Evolutionary conservation across 2,329 filamentous ascomycete genomes (phyloP), one percentile per base, ranked within the genome.

Genomic region (Fusarium euwallaceae): DNA sequence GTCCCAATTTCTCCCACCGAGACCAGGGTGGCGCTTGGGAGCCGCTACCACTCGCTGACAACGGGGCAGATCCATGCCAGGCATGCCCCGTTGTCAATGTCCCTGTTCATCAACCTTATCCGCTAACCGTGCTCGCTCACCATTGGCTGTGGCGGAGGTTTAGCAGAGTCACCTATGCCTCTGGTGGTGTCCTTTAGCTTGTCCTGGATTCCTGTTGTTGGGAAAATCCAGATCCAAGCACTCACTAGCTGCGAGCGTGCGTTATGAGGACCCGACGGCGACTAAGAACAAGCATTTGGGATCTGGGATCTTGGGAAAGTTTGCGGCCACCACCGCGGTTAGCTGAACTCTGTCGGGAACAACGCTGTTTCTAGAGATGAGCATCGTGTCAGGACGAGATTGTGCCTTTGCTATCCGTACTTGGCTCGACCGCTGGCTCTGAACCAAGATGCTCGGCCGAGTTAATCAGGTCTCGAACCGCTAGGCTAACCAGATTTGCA

Each of bases 81-180:
- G 59, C 72, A 70, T 41, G 62, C 62, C 69, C 61, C 48, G 61
- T 71, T 61, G 61, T 73, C 51, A 36, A 37, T 4, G 59, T 34
- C 69, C 69, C 69, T 75, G 69, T 61, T 48, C 43, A 58, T 64
- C 73, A 75, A 75, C 72, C 70, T 75, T 75, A 75, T 75, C 69
- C 63, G 43, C 55, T 63, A 41, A 8, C 59, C 16, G 62, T 45
- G 29, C 24, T 24, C 24, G 56, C 39, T 29, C 55, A 12, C 34
- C 20, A 75, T 75, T 75, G 72, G 72, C n/a, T 60, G n/a, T 20
- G 12, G n/a, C 20, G 48, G 55, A 64, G 58, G 48, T 63, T 73
- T 58, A 65, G 51, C 56, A 62, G 34, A 43, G 37, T 43, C 48
- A 51, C 60, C 43, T 51, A 53, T 62, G 58, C 17, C 37, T 45